Conservation (phyloP, 2,329 filamentous ascomycete species). For the Fusarium virguliforme region DNA sequence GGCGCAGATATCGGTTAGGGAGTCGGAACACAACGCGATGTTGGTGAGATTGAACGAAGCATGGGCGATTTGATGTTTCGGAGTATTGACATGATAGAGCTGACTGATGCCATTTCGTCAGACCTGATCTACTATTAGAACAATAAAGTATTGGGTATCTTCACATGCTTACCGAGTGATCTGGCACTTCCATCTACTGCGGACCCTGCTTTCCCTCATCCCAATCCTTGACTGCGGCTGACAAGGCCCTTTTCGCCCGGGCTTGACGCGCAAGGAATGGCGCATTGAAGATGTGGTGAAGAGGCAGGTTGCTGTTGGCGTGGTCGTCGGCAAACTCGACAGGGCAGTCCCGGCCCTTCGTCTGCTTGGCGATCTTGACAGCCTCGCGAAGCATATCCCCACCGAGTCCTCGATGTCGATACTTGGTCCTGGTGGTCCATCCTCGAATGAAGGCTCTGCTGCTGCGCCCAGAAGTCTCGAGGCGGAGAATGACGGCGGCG, state of each 20-base stretch:
- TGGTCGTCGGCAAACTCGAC: slow-evolving; percentile 83
- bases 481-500: slow-evolving; percentile 77
- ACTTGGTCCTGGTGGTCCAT: slow-evolving; percentile 83
- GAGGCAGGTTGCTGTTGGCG: slow-evolving; percentile 76
- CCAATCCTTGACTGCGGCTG: slow-evolving; percentile 47
- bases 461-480: slow-evolving; percentile 55
- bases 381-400: slow-evolving; percentile 81
- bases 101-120: slow-evolving; percentile 1
- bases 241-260: slow-evolving; percentile 66
- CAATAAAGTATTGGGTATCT: neutral
- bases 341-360: slow-evolving; percentile 72
- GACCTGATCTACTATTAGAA: neutral
- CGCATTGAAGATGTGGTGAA: slow-evolving; percentile 73
- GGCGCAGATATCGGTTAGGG: neutral
- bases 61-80: neutral
- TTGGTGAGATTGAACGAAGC: neutral
- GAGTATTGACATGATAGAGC: neutral
- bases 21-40: neutral
- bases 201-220: slow-evolving; percentile 23
- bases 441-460: slow-evolving; percentile 79
- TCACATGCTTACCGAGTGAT: neutral
- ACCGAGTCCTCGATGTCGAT: slow-evolving; percentile 80
- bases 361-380: slow-evolving; percentile 74
- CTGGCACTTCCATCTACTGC: slow-evolving; percentile 12
- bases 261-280: slow-evolving; percentile 71